Base-by-base conservation (phyloP, 345 rosid genomes). In the Populus simonii region DNA sequence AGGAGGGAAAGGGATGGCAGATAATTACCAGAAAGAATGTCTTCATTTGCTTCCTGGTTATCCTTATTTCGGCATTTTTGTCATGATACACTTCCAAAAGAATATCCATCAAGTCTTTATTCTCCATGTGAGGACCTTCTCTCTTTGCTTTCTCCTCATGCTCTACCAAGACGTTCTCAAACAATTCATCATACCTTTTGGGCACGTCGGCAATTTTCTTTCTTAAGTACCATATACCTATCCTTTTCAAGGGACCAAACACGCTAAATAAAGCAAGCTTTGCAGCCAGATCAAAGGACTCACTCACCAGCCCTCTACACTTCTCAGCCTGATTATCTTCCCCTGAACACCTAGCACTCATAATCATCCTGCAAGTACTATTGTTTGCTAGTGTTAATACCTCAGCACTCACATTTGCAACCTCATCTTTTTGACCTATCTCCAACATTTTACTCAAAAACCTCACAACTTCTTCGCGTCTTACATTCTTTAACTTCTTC, bases 61-160 rank as follows among this genome's bases (percentile, higher is more conserved):
- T 85, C 82, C 73, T 83, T 11, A 83, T 76, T 39, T 86, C 85
- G 0, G 87, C 84, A 1, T 82, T 76, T 16, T 84, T 66, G 65
- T 86, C 84, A n/a, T 80, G 72, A 81, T 47, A 77, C 53, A 81
- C 86, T 69, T 80, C 72, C 80, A 85, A 72, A n/a, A 88, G 82
- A 78, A 80, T 59, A 86, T 88, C 89, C 85, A 88, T 76, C 81
- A 86, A 80, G 80, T 88, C 89, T 57, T 66, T 82, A 10, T 83
- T 75, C 66, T 85, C 85, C n/a, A 22, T 31, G 15, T 27, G 2
- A 20, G 5, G 8, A 10, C 29, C 35, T 6, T 38, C 77, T 39
- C 13, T 68, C 18, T 27, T 68, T 4, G 59, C 68, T 22, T 68
- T 79, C 7, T 59, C 74, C 41, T 79, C 78, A 33, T 74, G 82